phyloP scores from a whole-genome alignment of 495 filamentous ascomycete genomes.

The Letharia lupina region DNA sequence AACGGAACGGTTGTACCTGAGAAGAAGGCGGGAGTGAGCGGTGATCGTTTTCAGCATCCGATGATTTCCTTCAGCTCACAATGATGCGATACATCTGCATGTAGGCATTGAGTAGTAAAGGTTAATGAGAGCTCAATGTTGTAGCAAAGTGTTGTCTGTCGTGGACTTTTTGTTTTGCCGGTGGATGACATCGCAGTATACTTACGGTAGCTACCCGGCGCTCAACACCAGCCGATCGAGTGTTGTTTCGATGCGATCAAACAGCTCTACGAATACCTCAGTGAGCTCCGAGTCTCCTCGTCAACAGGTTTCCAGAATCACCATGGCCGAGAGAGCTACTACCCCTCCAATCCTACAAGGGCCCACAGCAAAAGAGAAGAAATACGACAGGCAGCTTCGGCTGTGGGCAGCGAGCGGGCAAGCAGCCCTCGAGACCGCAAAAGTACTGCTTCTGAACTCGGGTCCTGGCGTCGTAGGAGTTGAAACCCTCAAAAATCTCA shows the following conservation, averaged over 20 bases:
- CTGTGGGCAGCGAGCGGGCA: conserved; percentile 93
- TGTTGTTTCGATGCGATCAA: neutral
- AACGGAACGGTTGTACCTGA: neutral
- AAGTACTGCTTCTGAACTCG: conserved; percentile 79
- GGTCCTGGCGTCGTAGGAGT: conserved; percentile 68
- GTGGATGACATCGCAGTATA: neutral
- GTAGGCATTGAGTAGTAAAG: neutral
- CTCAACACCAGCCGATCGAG: neutral
- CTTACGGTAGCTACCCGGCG: neutral
- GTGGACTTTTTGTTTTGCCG: too few species aligned
- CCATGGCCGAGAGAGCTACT: conserved; percentile 20
- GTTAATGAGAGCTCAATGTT: neutral
- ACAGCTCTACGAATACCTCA: neutral
- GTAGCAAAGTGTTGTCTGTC: neutral
- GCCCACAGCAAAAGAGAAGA: conserved; percentile 79
- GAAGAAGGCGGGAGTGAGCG: neutral
- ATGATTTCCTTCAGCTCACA: neutral
- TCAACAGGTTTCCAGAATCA: neutral
- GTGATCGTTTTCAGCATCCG: conserved; percentile 8
- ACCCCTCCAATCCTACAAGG: conserved; percentile 25
- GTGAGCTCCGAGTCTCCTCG: neutral
- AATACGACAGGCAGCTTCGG: conserved; percentile 92
- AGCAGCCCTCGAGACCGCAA: conserved; percentile 77
- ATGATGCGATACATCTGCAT: neutral
- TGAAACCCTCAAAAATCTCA: conserved; percentile 93